These are phyloP conservation scores for Penicillium cosmopolitanum DNA, from an alignment of 495 filamentous ascomycete genomes.

Conservation along the genomic window DNA sequence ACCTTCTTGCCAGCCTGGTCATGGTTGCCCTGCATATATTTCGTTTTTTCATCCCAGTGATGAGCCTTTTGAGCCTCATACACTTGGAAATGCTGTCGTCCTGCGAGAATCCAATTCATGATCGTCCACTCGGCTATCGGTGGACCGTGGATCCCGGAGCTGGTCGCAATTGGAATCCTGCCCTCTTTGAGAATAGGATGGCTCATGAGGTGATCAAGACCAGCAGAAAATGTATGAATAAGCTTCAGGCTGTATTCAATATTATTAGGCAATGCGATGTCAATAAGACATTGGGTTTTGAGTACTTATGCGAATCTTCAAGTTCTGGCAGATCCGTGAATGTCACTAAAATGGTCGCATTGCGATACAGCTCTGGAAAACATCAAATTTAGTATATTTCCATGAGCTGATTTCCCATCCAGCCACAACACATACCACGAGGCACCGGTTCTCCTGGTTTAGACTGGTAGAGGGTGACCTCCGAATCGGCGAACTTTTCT, in stretches of 20 bases:
- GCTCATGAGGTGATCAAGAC: constrained; percentile 67
- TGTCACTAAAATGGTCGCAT: constrained; percentile 68
- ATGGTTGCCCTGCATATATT: constrained; percentile 30
- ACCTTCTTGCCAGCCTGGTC: constrained; percentile 61
- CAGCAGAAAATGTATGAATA: constrained; percentile 77
- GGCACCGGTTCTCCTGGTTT: constrained; percentile 18
- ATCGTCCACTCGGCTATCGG: constrained; percentile 81
- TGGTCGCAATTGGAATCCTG: constrained; percentile 68
- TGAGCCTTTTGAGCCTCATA: constrained; percentile 51
- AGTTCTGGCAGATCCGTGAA: constrained; percentile 54
- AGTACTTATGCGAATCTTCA: constrained; percentile 25
- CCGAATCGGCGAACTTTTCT: constrained; percentile 53
- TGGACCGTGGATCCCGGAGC: constrained; percentile 78
- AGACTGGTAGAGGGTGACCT: constrained; percentile 42
- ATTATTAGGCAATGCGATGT: neutral
- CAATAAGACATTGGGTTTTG: constrained; percentile 23
- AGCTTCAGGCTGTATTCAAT: constrained; percentile 58
- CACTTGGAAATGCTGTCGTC: constrained; percentile 52
- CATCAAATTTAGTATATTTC: neutral
- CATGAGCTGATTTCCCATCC: neutral
- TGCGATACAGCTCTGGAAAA: constrained; percentile 52
- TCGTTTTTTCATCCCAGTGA: constrained; percentile 34
- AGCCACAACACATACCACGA: constrained; percentile 14
- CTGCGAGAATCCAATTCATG: constrained; percentile 59
- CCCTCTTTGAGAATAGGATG: constrained; percentile 67